phyloP scores from a whole-genome alignment of 2,329 filamentous ascomycete species.

The Plenodomus tracheiphilus region DNA sequence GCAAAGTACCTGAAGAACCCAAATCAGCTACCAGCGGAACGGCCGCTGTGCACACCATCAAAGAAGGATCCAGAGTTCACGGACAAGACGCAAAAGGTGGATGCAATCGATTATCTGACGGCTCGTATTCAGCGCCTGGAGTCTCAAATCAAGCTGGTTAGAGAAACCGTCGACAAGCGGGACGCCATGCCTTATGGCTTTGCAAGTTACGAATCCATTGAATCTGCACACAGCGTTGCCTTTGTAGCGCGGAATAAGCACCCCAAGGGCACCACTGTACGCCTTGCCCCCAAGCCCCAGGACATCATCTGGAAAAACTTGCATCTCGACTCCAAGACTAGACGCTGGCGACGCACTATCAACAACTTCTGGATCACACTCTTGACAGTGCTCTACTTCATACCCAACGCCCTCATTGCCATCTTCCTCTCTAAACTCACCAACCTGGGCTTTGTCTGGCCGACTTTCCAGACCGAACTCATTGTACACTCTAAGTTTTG shows the following conservation, averaged over 20 bases:
- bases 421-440: conserved; percentile 86
- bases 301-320: conserved; percentile 98
- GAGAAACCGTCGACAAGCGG: conserved; percentile 79
- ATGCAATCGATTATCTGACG: conserved; percentile 92
- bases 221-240: conserved; percentile 85
- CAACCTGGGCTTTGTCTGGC: conserved; percentile 82
- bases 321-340: conserved; percentile 67
- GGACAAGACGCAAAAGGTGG: conserved; percentile 73
- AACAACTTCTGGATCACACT: conserved; percentile 83
- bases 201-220: conserved; percentile 86
- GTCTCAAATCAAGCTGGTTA: conserved; percentile 78
- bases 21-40: conserved; percentile 71
- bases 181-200: conserved; percentile 92
- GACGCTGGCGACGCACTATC: conserved; percentile 72
- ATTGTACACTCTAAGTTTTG: conserved; percentile 67
- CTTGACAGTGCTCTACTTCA: conserved; percentile 84
- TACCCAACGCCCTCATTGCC: conserved; percentile 90
- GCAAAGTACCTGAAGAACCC: conserved; percentile 92
- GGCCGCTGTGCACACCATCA: conserved; percentile 78
- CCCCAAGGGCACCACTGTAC: conserved; percentile 75
- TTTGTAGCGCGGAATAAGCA: conserved; percentile 80
- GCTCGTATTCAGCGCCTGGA: conserved; percentile 83
- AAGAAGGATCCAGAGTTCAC: conserved; percentile 70
- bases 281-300: conserved; percentile 80
- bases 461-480: conserved; percentile 69